phyloP scores from a whole-genome alignment of 2,329 filamentous ascomycete species.

The Phialophora macrospora region DNA sequence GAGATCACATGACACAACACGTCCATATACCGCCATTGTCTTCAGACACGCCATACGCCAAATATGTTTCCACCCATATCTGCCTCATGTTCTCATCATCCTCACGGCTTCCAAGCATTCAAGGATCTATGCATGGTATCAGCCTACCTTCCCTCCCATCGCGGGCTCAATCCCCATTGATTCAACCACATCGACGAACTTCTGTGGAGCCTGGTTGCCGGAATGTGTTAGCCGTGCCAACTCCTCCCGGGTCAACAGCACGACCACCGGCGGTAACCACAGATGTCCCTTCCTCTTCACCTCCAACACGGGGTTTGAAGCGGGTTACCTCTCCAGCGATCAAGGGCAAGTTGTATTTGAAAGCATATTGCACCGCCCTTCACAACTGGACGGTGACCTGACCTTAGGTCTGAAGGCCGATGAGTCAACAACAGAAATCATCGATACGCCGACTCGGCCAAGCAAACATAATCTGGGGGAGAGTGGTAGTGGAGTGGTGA shows the following conservation, averaged over 20 bases:
- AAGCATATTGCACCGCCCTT: constrained; percentile 19
- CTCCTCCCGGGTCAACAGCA: background rate
- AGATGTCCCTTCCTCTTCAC: constrained; percentile 28
- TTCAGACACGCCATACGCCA: constrained; percentile 31
- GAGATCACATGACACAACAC: constrained; percentile 16
- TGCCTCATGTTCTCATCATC: constrained; percentile 31
- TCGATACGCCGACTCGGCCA: constrained; percentile 18
- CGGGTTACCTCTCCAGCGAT: constrained; percentile 17
- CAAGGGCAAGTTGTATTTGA: constrained; percentile 24
- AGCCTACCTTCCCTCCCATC: constrained; percentile 19
- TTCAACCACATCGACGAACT: constrained; percentile 19
- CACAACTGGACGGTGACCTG: background rate
- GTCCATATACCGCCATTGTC: constrained; percentile 23
- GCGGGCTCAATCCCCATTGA: constrained; percentile 22
- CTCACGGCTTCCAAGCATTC: constrained; percentile 28
- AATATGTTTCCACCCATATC: constrained; percentile 31
- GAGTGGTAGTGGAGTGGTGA: background rate
- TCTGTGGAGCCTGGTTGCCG: constrained; percentile 27
- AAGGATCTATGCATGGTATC: constrained; percentile 31
- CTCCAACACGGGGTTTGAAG: constrained; percentile 21
- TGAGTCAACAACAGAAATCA: constrained; percentile 15
- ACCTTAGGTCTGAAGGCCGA: background rate
- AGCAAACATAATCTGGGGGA: constrained; percentile 1
- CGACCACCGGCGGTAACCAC: background rate
- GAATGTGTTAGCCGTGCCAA: constrained; percentile 2